Evolutionary conservation across 768 basidiomycete species (phyloP).

Genomic region (Boletales sp.): DNA sequence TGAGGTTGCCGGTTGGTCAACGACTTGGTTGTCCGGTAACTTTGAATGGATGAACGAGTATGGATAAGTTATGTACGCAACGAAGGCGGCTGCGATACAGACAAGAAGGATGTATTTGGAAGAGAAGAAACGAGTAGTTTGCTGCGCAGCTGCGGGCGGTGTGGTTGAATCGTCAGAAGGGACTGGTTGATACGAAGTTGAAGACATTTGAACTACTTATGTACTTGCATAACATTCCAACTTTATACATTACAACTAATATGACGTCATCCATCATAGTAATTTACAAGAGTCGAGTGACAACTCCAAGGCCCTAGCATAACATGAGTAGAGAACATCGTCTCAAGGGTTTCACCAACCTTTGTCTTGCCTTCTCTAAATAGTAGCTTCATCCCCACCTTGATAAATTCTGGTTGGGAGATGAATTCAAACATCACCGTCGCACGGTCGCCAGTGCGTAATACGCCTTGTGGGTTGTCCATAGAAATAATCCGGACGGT

Average conservation of each 20-base stretch:
- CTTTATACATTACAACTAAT: neutral
- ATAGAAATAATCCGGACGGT: constrained; percentile 88
- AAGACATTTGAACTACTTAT: constrained; percentile 16
- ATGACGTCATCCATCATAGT: constrained; percentile 16
- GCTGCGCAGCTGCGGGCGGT: constrained; percentile 14
- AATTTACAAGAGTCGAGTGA: constrained; percentile 52
- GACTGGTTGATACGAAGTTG: constrained; percentile 16
- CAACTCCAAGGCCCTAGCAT: constrained; percentile 68
- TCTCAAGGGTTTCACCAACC: constrained; percentile 38
- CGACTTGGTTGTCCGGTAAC: constrained; percentile 10
- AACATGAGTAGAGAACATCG: constrained; percentile 7
- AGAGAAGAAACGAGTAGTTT: constrained; percentile 24
- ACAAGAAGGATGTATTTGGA: constrained; percentile 32
- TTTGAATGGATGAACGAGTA: constrained; percentile 27
- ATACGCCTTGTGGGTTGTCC: constrained; percentile 84
- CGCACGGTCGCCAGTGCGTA: constrained; percentile 93
- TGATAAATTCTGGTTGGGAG: constrained; percentile 86
- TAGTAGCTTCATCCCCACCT: constrained; percentile 89
- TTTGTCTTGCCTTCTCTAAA: constrained; percentile 97
- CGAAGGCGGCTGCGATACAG: constrained; percentile 33
- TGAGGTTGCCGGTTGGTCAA: constrained; percentile 12
- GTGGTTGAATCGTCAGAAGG: constrained; percentile 14
- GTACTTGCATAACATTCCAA: constrained; percentile 18
- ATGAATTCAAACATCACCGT: constrained; percentile 96
- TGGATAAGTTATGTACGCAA: constrained; percentile 43